Evolutionary conservation across 352 stramenopile species (phyloP).

Genomic region (Globisporangium echinulatum): DNA sequence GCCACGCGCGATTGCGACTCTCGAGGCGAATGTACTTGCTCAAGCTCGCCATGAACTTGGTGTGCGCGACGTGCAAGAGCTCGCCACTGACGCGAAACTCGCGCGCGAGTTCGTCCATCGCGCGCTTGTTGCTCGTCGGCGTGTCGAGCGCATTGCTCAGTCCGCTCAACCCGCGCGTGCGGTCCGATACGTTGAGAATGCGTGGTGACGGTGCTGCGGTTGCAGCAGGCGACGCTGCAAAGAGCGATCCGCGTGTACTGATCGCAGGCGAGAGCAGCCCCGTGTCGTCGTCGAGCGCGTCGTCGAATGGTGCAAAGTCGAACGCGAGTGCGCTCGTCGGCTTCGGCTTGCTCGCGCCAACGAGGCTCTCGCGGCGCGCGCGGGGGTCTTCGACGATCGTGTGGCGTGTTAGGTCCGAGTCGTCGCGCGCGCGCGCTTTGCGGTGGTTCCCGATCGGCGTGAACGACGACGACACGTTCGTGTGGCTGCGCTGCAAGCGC

Average conservation of each 20-base stretch:
- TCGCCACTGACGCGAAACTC: conserved; percentile 39
- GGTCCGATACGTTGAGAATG: neutral
- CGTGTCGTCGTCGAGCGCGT: neutral
- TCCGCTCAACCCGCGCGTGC: neutral
- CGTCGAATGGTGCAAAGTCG: conserved; percentile 1
- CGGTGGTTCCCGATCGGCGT: conserved; percentile 13
- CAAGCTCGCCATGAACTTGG: conserved; percentile 42
- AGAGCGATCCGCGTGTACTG: neutral
- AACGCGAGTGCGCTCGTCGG: conserved; percentile 5
- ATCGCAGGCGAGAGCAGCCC: conserved; percentile 4
- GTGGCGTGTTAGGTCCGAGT: conserved; percentile 28
- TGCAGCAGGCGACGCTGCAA: neutral
- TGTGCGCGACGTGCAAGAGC: conserved; percentile 31
- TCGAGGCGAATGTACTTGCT: conserved; percentile 62
- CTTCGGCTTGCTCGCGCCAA: neutral
- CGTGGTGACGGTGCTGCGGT: neutral
- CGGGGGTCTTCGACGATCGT: conserved; percentile 11
- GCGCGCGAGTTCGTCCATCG: conserved; percentile 26
- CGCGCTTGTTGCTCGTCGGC: conserved; percentile 18
- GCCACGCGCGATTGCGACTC: conserved; percentile 29
- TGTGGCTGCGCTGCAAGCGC: conserved; percentile 13
- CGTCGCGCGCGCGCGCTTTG: conserved; percentile 25
- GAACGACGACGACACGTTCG: conserved; percentile 1
- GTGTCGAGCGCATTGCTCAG: neutral
- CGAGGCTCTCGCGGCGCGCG: neutral